Conservation (phyloP, 2,329 filamentous ascomycete genomes). For the Huntiella savannae region DNA sequence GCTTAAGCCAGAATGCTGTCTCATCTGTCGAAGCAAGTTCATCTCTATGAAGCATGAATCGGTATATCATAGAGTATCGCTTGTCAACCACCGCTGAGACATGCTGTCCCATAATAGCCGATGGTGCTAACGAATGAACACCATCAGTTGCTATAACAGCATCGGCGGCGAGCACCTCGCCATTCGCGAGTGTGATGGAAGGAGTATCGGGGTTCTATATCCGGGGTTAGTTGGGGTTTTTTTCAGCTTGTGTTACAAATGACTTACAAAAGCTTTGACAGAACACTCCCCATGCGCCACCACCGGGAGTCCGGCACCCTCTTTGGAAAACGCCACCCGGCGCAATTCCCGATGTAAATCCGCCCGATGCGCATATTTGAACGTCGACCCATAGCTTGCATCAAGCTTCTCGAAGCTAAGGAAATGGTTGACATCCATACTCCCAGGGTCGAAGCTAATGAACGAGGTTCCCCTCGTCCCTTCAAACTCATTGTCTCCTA, state of each 20-base stretch:
- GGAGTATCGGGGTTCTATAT: conserved; percentile 15
- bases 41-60: conserved; percentile 19
- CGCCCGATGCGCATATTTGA: conserved; percentile 22
- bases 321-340: conserved; percentile 17
- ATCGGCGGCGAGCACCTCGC: conserved; percentile 17
- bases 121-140: conserved; percentile 18
- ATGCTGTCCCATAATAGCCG: not conserved
- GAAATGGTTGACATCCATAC: conserved; percentile 13
- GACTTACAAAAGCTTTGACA: not conserved
- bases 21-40: conserved; percentile 17
- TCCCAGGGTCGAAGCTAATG: conserved; percentile 15
- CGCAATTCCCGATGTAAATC: conserved; percentile 22
- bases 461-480: conserved; percentile 16
- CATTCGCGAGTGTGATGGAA: conserved; percentile 17
- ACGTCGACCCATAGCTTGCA: conserved; percentile 16
- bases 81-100: conserved; percentile 15
- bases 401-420: conserved; percentile 10
- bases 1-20: conserved; percentile 17
- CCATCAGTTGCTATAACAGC: conserved; percentile 28
- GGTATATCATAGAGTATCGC: conserved; percentile 19
- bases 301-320: conserved; percentile 15
- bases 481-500: conserved; percentile 16
- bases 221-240: not conserved
- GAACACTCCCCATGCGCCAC: not conserved
- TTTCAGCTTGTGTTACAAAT: not conserved